Base-by-base conservation (phyloP, 768 basidiomycete species). In the Boletus speciosus region DNA sequence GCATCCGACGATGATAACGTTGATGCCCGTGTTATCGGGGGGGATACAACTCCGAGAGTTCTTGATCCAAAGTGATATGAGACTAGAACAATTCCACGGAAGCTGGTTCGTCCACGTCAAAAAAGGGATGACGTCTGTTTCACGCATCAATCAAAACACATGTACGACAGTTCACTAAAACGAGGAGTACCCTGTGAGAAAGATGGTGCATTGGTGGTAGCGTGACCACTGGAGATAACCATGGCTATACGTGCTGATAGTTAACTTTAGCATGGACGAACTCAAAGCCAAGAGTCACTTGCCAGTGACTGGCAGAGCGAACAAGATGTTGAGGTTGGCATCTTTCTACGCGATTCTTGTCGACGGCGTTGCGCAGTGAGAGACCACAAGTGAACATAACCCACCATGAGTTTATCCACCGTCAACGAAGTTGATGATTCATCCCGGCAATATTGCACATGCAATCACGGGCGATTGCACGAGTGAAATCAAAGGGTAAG, bases 1-100 rank as follows among this genome's bases (percentile, higher is more conserved):
- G 19, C 60, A 61, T 41, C 62, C 65, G 37, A 68, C 59, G 45
- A 42, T 16, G 25, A 23, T 16, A n/a, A 8, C 3, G n/a, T 14
- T 23, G 23, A 38, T 23, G 34, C 12, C 50, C 38, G 52, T 34
- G 38, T 23, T 8, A 49, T 27, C 40, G 19, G 34, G 61, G 38
- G 27, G 12, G 38, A 14, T 15, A 47, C 38, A 27, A 16, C 34
- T 29, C 43, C 44, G 19, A 47, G 44, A 34, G n/a, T 27, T 27
- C 44, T 39, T 35, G 44, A 49, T 54, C 27, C 6, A 35, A 34
- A 34, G 37, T 32, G 37, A 53, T 47, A 40, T 15, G 10, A 43
- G 21, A 43, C 37, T 23, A 21, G 29, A 31, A 21, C 4, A 5
- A 7, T 29, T 21, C 11, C 47, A 43, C 23, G n/a, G 32, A 42